Conservation (phyloP, 2,329 filamentous ascomycete species). For the Claviceps lovelessii region DNA sequence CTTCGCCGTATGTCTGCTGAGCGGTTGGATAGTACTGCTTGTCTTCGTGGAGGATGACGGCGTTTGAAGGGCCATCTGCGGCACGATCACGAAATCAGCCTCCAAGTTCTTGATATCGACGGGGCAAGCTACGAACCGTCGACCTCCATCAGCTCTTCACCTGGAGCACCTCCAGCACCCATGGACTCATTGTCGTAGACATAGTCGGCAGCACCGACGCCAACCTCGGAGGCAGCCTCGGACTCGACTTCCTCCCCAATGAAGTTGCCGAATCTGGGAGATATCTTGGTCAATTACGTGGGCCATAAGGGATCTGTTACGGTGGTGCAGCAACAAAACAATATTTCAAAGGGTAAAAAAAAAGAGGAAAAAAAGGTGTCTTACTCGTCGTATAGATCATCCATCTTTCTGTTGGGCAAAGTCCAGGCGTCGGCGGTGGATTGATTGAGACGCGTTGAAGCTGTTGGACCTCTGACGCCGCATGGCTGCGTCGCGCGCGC, state of each 20-base stretch:
- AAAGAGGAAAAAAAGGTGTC: slow-evolving; percentile 10
- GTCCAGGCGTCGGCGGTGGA: slow-evolving; percentile 5
- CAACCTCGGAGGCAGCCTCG: slow-evolving; percentile 70
- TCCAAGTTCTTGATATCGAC: not conserved
- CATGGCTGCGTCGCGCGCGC: slow-evolving; percentile 2
- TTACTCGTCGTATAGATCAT: slow-evolving; percentile 95
- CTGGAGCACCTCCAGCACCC: slow-evolving; percentile 45
- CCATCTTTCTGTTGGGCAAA: slow-evolving; percentile 41
- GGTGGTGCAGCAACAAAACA: too few relatives aligned
- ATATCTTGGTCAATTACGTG: slow-evolving; percentile 3
- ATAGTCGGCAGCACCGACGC: slow-evolving; percentile 61
- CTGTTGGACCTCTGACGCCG: not conserved
- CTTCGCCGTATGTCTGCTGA: slow-evolving; percentile 82
- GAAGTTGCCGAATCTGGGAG: slow-evolving; percentile 80
- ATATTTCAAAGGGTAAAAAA: not conserved
- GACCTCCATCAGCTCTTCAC: slow-evolving; percentile 85
- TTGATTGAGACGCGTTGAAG: slow-evolving; percentile 11
- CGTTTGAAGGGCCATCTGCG: slow-evolving; percentile 73
- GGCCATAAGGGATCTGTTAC: too few relatives aligned
- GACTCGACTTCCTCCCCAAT: slow-evolving; percentile 82
- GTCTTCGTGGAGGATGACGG: slow-evolving; percentile 95
- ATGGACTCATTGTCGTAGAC: slow-evolving; percentile 66
- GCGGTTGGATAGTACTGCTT: slow-evolving; percentile 99
- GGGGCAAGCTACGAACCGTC: slow-evolving; percentile 44
- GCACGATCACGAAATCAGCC: not conserved